Conservation (phyloP, 2,329 filamentous ascomycete species). For the Sclerotiophoma versabilis region DNA sequence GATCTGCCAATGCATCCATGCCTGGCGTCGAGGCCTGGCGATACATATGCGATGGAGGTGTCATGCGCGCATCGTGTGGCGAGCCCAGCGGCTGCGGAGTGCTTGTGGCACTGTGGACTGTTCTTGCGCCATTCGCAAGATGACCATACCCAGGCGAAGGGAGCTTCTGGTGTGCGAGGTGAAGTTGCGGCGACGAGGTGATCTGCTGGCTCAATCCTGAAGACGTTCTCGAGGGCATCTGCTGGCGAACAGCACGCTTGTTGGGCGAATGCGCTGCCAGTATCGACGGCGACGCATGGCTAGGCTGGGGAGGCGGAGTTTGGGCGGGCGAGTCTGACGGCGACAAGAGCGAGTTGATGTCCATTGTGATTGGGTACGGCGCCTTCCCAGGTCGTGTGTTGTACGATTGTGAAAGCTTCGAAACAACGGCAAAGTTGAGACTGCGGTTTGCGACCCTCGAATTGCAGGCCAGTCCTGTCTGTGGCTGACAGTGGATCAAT, state of each 20-base stretch:
- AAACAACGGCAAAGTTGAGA: background rate
- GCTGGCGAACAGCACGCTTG: slow-evolving; percentile 44
- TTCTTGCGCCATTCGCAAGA: slow-evolving; percentile 40
- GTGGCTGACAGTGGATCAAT: slow-evolving; percentile 2
- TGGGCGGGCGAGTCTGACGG: slow-evolving; percentile 54
- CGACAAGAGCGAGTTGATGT: slow-evolving; percentile 59
- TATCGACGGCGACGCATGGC: slow-evolving; percentile 33
- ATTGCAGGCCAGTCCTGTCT: background rate
- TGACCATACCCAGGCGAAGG: slow-evolving; percentile 39
- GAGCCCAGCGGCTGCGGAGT: slow-evolving; percentile 42
- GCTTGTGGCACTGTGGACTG: slow-evolving; percentile 41
- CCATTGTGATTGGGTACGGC: slow-evolving; percentile 45
- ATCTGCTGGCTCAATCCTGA: slow-evolving; percentile 55
- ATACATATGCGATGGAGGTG: slow-evolving; percentile 45
- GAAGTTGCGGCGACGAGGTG: slow-evolving; percentile 43
- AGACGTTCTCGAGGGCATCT: slow-evolving; percentile 49
- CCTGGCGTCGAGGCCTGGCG: slow-evolving; percentile 54
- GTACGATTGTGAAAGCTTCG: background rate
- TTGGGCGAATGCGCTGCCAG: slow-evolving; percentile 39
- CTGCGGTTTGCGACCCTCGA: background rate
- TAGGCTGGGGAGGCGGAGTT: slow-evolving; percentile 43
- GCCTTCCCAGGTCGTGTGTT: slow-evolving; percentile 6
- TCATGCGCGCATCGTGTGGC: slow-evolving; percentile 43
- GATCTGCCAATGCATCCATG: slow-evolving; percentile 59
- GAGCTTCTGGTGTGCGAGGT: slow-evolving; percentile 46